Evolutionary conservation across 1,284 basidiomycete species (phyloP), one percentile per base, ranked within the genome.

Genomic region (Trametes versicolor): DNA sequence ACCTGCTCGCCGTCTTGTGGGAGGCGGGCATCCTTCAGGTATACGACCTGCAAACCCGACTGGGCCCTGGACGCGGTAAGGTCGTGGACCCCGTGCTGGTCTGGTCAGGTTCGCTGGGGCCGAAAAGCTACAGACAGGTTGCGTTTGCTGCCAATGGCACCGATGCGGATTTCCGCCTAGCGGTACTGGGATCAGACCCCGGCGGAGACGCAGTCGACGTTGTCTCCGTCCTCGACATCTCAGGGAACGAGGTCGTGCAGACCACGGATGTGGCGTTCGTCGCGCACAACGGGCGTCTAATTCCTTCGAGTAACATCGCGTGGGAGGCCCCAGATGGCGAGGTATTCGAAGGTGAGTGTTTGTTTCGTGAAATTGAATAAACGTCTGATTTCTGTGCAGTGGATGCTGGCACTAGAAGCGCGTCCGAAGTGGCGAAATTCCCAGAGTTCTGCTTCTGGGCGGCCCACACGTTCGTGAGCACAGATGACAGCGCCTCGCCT

Each of bases 1-100:
- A 96, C 67, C 74, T 85, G 0, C 76, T 97, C 1, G 90, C 87
- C 5, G 76, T 89, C 1, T 80, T 98, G 1, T 94, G 90, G 88
- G 88, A 90, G 70, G 76, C 75, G 17, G 89, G 90, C 0, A 76
- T 79, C 37, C 75, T 93, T 4, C 87, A 92, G 62, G 69, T 95
- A 2, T 96, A 90, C 87, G 80, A 87, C 45, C 80, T 96, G 32
- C 80, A 83, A 43, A 94, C 91, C 0, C 83, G 87, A 10, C 78
- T 89, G 23, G 82, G 82, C 5, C 83, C 87, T n/a, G 87, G 87
- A 3, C 84, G 82, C 0, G 87, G 82, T n/a, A 89, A 89, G 68
- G 80, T 83, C 7, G 85, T 91, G 78, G 80, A 89, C 64, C 93
- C 93, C 0, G 73, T 73, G 10, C 76, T 82, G 52, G 57, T 85